Percentiles rank a stretch among this genome's conserved stretches.
phyloP scores from a whole-genome alignment of 2,329 filamentous ascomycete genomes.

The Alternaria consortialis region DNA sequence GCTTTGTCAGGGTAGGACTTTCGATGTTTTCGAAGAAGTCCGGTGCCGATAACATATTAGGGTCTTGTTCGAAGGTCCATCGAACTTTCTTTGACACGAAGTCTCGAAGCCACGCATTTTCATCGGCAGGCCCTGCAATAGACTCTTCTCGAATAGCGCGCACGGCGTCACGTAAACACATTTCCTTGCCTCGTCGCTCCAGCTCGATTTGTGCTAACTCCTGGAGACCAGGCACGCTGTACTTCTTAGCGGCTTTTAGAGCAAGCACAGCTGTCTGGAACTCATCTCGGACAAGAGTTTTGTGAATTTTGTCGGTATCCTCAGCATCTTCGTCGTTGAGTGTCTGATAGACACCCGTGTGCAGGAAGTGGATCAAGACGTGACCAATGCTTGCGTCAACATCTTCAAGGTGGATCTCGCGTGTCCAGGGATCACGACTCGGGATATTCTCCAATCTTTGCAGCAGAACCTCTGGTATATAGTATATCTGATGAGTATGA shows the following conservation, averaged over 20 bases:
- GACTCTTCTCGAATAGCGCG: slow-evolving; percentile 5
- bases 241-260: slow-evolving; percentile 4
- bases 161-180: not conserved
- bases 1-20: slow-evolving; percentile 1
- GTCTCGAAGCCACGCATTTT: slow-evolving; percentile 3
- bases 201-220: slow-evolving; percentile 5
- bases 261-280: slow-evolving; percentile 8
- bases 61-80: slow-evolving; percentile 7
- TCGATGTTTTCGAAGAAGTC: slow-evolving; percentile 9
- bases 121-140: not conserved
- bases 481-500: slow-evolving; percentile 5
- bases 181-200: slow-evolving; percentile 6
- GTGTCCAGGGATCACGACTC: slow-evolving; percentile 5
- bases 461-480: not conserved
- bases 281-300: not conserved
- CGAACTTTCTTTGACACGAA: slow-evolving; percentile 1
- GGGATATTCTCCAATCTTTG: slow-evolving; percentile 3
- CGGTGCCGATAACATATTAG: not conserved
- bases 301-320: not conserved
- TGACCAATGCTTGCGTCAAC: slow-evolving; percentile 31
- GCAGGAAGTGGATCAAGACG: slow-evolving; percentile 34
- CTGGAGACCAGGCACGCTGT: slow-evolving; percentile 3
- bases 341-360: slow-evolving; percentile 39
- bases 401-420: slow-evolving; percentile 14
- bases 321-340: slow-evolving; percentile 17